Conservation (phyloP, 495 filamentous ascomycete species). For the Penicillium angulare region DNA sequence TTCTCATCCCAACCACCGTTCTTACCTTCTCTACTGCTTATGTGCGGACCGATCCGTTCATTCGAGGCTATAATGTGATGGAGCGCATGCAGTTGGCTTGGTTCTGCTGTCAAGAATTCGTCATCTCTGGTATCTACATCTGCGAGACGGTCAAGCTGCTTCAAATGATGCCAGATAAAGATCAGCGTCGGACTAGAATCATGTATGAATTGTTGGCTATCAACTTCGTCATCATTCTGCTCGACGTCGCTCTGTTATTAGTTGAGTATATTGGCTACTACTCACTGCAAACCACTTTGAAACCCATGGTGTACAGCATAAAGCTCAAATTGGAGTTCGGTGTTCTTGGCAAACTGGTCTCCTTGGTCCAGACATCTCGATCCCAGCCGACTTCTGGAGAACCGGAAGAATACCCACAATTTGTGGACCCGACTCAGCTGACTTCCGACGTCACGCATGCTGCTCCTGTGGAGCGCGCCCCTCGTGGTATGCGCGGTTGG, state of each 20-base stretch:
- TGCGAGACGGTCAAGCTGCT: conserved; percentile 48
- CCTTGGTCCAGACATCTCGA: conserved; percentile 29
- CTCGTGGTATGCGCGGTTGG: conserved; percentile 20
- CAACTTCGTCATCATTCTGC: conserved; percentile 51
- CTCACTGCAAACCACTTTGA: conserved; percentile 53
- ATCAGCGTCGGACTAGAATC: conserved; percentile 35
- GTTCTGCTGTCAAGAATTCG: conserved; percentile 58
- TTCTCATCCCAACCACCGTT: conserved; percentile 51
- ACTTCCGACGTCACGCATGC: conserved; percentile 40
- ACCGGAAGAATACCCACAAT: conserved; percentile 35
- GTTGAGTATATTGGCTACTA: conserved; percentile 55
- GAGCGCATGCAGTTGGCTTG: conserved; percentile 58
- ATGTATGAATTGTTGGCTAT: conserved; percentile 57
- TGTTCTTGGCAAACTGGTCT: conserved; percentile 48
- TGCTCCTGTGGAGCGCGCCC: conserved; percentile 17
- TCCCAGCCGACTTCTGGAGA: conserved; percentile 36
- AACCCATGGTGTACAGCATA: conserved; percentile 58
- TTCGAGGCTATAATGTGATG: conserved; percentile 51
- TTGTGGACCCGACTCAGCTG: conserved; percentile 39
- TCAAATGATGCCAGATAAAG: conserved; percentile 37
- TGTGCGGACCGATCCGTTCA: conserved; percentile 23
- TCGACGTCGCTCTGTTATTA: conserved; percentile 55
- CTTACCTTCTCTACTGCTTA: conserved; percentile 49
- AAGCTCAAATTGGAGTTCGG: conserved; percentile 65
- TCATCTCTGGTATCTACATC: conserved; percentile 59